Base-by-base conservation (phyloP, 345 rosid species). In the Eucalyptus pauciflora region DNA sequence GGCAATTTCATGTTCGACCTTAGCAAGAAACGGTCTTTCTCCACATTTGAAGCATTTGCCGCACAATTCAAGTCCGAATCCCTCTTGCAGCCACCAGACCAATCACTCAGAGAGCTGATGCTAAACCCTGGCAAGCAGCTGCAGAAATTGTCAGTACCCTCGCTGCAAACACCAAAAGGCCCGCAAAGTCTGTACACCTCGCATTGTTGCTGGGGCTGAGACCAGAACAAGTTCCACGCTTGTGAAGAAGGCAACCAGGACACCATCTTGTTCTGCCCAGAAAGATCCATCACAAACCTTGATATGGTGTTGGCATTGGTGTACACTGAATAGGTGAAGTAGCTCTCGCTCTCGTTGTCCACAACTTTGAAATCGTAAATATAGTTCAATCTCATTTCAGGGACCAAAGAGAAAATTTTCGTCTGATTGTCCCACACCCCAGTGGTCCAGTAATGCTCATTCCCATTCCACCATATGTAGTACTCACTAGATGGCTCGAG, bases 121-220 rank as follows among this genome's bases (percentile, higher is more conserved):
- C 60, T 88, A 90, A 96, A 97, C 37, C 97, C 96, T 2, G 22
- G 86, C 92, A 86, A 54, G 64, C 86, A 87, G 29, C 71, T 24
- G 85, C 90, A 89, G 88, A 89, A 89, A 45, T 64, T 76, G 8
- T 88, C 71, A 45, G 58, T 64, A 20, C 50, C 50, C 50, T 89
- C 94, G 9, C 51, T 91, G 88, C 99, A 96, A 85, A 88, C 90
- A 56, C 96, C 97, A 86, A 93, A 95, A 46, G 95, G 90, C 37
- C 99, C 98, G 89, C 99, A 97, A 51, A 87, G 95, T 18, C 91
- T 93, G 60, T 95, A 91, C 37, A 97, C 99, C 69, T 96, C 90
- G 33, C 99, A 96, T 62, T 93, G 97, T 87, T 91, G 92, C 31
- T 92, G 92, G n/a, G 97, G 99, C 80, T 92, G 93, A 60, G 97